phyloP scores from a whole-genome alignment of 208 protist species.

The Crithidia thermophila region DNA sequence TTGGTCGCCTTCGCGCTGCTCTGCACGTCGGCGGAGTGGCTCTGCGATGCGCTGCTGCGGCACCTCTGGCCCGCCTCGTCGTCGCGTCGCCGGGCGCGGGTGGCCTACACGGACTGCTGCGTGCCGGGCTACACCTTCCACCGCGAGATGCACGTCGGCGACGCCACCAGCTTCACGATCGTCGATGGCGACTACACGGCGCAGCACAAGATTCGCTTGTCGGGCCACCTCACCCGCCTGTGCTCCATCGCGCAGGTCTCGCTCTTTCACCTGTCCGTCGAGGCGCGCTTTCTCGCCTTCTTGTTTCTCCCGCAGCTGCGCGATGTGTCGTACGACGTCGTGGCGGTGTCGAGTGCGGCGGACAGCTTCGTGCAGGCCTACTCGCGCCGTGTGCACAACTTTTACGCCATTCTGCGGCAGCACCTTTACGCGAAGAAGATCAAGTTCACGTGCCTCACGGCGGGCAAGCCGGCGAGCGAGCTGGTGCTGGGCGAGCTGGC shows the following conservation, averaged over 20 bases:
- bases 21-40: slow-evolving; percentile 84
- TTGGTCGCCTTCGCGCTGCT: slow-evolving; percentile 72
- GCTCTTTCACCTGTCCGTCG: slow-evolving; percentile 83
- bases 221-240: slow-evolving; percentile 62
- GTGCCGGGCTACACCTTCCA: slow-evolving; percentile 59
- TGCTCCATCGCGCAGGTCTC: slow-evolving; percentile 74
- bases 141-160: slow-evolving; percentile 36
- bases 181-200: slow-evolving; percentile 19
- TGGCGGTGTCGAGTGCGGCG: slow-evolving; percentile 57
- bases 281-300: slow-evolving; percentile 82
- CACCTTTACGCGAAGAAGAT: slow-evolving; percentile 65
- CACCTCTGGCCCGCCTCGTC: slow-evolving; percentile 41
- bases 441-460: slow-evolving; percentile 72
- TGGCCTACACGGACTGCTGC: slow-evolving; percentile 51
- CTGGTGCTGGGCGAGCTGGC: slow-evolving; percentile 78
- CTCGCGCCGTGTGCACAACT: slow-evolving; percentile 64
- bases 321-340: slow-evolving; percentile 82
- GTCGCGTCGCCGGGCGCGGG: slow-evolving; percentile 18
- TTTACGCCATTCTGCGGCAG: slow-evolving; percentile 70
- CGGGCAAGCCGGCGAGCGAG: slow-evolving; percentile 76
- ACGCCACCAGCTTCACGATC: slow-evolving; percentile 14
- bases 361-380: slow-evolving; percentile 90
- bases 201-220: slow-evolving; percentile 42
- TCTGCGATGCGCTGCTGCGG: slow-evolving; percentile 53
- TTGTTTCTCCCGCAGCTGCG: slow-evolving; percentile 86